Conservation (phyloP, 495 filamentous ascomycete species). For the Daldinia vernicosa region DNA sequence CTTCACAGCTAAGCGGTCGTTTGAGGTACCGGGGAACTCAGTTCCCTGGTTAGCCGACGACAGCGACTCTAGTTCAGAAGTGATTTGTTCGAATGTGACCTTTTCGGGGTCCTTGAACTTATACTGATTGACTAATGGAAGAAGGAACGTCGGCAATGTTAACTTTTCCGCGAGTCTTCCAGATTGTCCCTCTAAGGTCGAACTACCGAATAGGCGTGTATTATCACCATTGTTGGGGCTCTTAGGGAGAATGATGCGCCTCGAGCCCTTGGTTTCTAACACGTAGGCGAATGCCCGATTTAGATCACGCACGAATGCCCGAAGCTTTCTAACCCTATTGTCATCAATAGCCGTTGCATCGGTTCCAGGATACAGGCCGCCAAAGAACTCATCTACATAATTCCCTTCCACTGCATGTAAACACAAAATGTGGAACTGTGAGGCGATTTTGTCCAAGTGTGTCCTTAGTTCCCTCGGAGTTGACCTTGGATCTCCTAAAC, state of each 20-base stretch:
- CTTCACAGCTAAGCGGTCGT: conserved; percentile 47
- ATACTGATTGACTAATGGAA: conserved; percentile 32
- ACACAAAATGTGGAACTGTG: conserved; percentile 36
- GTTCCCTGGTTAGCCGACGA: conserved; percentile 37
- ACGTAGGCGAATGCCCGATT: conserved; percentile 36
- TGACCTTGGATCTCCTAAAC: conserved; percentile 34
- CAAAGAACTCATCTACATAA: conserved; percentile 37
- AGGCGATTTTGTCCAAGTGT: conserved; percentile 38
- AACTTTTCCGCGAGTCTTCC: background rate
- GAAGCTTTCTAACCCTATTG: conserved; percentile 36
- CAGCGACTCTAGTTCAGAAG: conserved; percentile 15
- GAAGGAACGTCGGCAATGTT: conserved; percentile 35
- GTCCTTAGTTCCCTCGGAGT: conserved; percentile 20
- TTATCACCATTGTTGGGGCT: background rate
- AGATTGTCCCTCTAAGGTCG: background rate
- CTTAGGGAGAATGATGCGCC: conserved; percentile 35
- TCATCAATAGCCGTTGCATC: background rate
- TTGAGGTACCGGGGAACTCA: conserved; percentile 49
- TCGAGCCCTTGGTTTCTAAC: conserved; percentile 33
- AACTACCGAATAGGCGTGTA: background rate
- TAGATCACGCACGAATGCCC: conserved; percentile 39
- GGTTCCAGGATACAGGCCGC: conserved; percentile 14
- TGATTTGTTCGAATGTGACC: conserved; percentile 23
- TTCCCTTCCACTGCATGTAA: conserved; percentile 38
- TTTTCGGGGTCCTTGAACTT: conserved; percentile 31